Base-by-base conservation (phyloP, 1,139 yeast genomes). In the Yamadazyma buinensis region DNA sequence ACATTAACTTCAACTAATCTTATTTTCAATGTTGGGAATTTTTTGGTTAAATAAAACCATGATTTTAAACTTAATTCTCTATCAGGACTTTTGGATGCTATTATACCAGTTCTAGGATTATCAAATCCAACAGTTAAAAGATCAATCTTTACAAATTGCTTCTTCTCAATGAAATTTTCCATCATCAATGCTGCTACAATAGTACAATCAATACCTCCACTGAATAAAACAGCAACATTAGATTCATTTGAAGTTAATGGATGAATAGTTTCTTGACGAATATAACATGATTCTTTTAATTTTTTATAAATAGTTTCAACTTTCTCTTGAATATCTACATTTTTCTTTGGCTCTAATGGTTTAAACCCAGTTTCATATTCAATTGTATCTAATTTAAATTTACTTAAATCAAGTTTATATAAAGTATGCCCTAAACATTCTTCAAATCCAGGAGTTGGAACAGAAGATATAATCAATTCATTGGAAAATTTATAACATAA, bases 131-230 rank as follows among this genome's bases (percentile, higher is more conserved):
- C 98, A 36, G 92, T 90, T n/a, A 94, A 54, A n/a, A 92, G 64
- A 53, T 92, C 97, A 11, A 67, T 52, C 3, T 42, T 37, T 5
- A 41, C 31, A 2, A 31, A 23, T n/a, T 30, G 30, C 1, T 30
- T n/a, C 23, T 22, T 19, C 7, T 39, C 42, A 10, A 37, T 36
- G 27, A 45, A 34, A 35, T 62, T 56, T 30, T 60, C 57, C 32
- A 66, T 56, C n/a, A 66, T 43, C 14, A 67, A 36, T 1, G 63
- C 62, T 15, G 95, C 88, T 11, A 92, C 50, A 1, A 92, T 61
- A 0, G 97, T 83, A 54, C 98, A 92, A 50, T 92, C 98, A 8
- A 92, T 64, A 0, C 98, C 99, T 1, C 99, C 98, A 27, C 97
- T 87, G 52, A 87, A 92, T 23, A 92, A 59, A 1, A 92, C 66